Evolutionary conservation across 148 eudicot species (phyloP).

Genomic region (Rhododendron vialii): DNA sequence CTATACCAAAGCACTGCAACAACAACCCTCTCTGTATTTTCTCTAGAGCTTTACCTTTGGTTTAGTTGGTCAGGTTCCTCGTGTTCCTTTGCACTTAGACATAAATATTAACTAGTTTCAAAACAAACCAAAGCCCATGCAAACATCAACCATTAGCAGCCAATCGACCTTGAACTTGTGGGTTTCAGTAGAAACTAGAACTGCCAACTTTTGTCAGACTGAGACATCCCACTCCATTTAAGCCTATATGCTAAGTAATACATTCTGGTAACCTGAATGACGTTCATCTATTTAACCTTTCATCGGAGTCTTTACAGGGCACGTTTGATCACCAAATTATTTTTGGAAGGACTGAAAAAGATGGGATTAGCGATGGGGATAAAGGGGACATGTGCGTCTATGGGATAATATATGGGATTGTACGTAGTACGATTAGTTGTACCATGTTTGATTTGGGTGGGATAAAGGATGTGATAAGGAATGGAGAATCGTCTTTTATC

Average conservation of each 20-base stretch:
- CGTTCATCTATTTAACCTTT: neutral
- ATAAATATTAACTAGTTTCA: neutral
- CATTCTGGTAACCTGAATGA: neutral
- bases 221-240: neutral
- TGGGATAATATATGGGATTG: neutral
- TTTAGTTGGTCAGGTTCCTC: neutral
- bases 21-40: neutral
- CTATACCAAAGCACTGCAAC: neutral
- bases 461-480: neutral
- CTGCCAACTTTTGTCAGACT: neutral
- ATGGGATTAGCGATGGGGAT: neutral
- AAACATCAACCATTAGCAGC: neutral
- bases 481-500: neutral
- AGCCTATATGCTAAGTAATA: too few species aligned
- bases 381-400: neutral
- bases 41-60: neutral
- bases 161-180: neutral
- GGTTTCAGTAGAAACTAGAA: neutral
- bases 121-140: neutral
- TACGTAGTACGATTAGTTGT: neutral
- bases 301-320: neutral
- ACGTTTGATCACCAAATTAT: too few species aligned
- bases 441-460: neutral
- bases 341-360: neutral
- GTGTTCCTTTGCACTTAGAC: neutral